phyloP scores from a whole-genome alignment of 2,329 filamentous ascomycete genomes.

The Geosmithia morbida region DNA sequence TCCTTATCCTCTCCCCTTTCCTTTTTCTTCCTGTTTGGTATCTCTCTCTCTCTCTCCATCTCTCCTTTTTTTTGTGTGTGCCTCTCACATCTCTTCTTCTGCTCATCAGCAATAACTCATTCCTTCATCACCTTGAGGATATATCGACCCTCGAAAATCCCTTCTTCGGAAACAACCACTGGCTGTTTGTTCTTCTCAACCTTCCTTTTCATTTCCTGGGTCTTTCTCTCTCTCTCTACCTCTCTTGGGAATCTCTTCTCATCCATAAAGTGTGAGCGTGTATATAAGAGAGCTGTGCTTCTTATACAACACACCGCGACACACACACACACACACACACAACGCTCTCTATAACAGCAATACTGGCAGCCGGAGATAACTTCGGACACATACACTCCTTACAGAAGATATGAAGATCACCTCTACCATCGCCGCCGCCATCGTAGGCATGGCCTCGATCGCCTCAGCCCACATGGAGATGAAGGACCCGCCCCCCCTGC shows the following conservation, averaged over 20 bases:
- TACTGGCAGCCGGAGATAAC: no score
- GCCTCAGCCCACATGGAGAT: constrained; percentile 43
- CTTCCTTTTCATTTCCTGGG: no score
- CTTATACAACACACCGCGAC: no score
- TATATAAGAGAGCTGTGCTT: no score
- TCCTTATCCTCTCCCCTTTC: no score
- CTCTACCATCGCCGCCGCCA: constrained; percentile 20
- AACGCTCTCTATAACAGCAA: no score
- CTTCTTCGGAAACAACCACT: background rate
- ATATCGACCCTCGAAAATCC: no score
- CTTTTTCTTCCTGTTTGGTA: no score
- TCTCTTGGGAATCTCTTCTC: background rate
- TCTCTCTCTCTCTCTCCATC: no score
- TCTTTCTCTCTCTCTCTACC: background rate
- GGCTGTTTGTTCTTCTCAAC: background rate
- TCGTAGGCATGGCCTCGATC: constrained; percentile 18
- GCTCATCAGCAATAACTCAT: background rate
- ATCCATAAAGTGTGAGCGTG: background rate
- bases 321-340: no score
- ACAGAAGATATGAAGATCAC: constrained; percentile 22
- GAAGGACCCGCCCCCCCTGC: constrained; percentile 34
- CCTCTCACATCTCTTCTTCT: background rate
- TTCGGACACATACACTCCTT: no score
- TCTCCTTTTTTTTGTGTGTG: no score
- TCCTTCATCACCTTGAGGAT: background rate